These are phyloP conservation scores for Rhodotorula sp. DNA, from an alignment of 1,284 basidiomycete genomes.

Conservation along the genomic window DNA sequence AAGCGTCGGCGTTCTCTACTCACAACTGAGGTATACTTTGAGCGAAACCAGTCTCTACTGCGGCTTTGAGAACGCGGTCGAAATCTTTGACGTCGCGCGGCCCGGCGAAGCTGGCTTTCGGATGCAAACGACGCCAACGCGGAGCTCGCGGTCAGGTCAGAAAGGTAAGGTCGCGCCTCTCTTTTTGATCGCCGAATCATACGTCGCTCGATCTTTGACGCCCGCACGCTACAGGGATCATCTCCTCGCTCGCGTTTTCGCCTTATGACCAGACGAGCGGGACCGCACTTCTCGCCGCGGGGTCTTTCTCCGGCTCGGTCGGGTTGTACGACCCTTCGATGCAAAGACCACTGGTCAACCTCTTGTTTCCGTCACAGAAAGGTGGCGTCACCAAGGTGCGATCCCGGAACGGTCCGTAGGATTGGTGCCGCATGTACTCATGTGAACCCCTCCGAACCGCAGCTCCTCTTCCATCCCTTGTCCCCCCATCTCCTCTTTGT, in stretches of 20 bases:
- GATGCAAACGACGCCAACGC: constrained; percentile 69
- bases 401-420: constrained; percentile 6
- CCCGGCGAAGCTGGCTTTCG: constrained; percentile 69
- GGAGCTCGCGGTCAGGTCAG: constrained; percentile 75
- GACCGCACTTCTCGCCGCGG: constrained; percentile 63
- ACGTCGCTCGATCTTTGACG: too few species aligned
- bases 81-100: constrained; percentile 73
- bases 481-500: constrained; percentile 68
- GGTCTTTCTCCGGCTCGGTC: constrained; percentile 61
- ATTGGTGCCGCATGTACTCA: constrained; percentile 2
- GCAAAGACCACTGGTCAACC: constrained; percentile 45
- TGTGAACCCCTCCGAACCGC: constrained; percentile 10
- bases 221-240: constrained; percentile 61
- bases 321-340: constrained; percentile 68
- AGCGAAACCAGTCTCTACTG: constrained; percentile 69
- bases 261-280: constrained; percentile 56
- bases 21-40: background rate
- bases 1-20: background rate
- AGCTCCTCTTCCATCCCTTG: constrained; percentile 75
- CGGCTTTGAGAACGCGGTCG: constrained; percentile 83
- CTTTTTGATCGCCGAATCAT: background rate
- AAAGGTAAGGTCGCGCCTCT: constrained; percentile 60
- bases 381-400: constrained; percentile 70
- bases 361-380: constrained; percentile 47
- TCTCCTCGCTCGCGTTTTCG: constrained; percentile 76